Evolutionary conservation across 352 stramenopile species (phyloP).

Genomic region (Plasmopara halstedii): DNA sequence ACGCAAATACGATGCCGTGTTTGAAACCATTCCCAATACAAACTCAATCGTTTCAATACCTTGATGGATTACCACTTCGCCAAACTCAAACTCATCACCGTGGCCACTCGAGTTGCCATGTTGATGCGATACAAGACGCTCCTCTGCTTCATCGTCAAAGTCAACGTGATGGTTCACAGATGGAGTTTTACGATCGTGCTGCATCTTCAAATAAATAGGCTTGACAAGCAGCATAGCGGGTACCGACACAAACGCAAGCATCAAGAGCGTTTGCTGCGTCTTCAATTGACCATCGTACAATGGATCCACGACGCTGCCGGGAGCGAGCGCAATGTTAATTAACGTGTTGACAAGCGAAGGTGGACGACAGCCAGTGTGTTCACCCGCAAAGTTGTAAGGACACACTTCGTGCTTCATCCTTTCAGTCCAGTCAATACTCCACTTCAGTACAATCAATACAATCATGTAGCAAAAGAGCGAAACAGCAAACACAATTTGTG

Average conservation of each 20-base stretch:
- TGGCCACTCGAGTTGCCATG: conserved; percentile 37
- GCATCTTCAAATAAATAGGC: conserved; percentile 87
- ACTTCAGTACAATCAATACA: conserved; percentile 99
- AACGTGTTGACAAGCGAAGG: conserved; percentile 97
- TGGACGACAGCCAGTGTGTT: conserved; percentile 92
- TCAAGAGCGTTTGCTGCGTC: conserved; percentile 86
- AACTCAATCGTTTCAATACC: conserved; percentile 99
- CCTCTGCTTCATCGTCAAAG: conserved; percentile 66
- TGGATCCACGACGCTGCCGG: conserved; percentile 90
- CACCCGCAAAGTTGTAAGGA: conserved; percentile 91
- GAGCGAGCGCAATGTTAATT: conserved; percentile 97
- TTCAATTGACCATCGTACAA: conserved; percentile 93
- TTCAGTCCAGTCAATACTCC: conserved; percentile 97
- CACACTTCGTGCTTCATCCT: conserved; percentile 90
- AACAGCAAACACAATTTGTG: conserved; percentile 94
- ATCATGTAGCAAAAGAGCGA: conserved; percentile 99
- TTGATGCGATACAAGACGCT: conserved; percentile 40
- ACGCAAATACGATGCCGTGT: conserved; percentile 99
- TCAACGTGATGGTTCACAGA: conserved; percentile 68
- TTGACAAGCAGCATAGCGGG: conserved; percentile 95
- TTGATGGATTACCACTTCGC: conserved; percentile 98
- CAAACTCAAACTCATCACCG: conserved; percentile 90
- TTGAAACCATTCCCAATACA: conserved; percentile 98
- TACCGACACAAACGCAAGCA: conserved; percentile 93
- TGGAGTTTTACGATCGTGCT: conserved; percentile 48